Conservation (phyloP, 345 rosid species). For the Populus ilicifolia region DNA sequence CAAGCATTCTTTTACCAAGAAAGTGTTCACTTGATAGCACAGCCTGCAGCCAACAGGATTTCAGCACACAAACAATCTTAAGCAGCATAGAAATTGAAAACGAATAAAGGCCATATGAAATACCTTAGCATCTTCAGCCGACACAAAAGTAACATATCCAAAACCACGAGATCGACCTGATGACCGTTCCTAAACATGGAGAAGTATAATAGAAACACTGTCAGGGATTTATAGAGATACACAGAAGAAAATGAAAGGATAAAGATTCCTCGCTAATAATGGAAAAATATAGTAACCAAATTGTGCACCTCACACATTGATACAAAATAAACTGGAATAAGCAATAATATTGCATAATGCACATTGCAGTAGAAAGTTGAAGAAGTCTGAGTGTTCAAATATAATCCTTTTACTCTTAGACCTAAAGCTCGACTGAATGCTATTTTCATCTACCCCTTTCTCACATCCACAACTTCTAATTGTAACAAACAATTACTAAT, state of each 20-base stretch:
- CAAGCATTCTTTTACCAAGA: conserved; percentile 83
- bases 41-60: conserved; percentile 38
- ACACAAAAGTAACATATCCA: conserved; percentile 86
- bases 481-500: neutral
- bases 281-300: neutral
- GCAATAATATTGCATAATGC: neutral
- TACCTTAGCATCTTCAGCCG: conserved; percentile 82
- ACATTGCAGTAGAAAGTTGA: neutral
- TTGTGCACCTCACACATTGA: neutral
- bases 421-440: neutral
- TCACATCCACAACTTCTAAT: neutral
- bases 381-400: neutral
- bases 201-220: neutral
- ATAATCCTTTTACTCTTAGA: neutral
- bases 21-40: conserved; percentile 73
- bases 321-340: neutral
- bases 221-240: neutral
- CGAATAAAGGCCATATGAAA: neutral
- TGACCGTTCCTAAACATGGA: conserved; percentile 64
- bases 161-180: conserved; percentile 97
- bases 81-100: neutral
- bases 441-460: neutral
- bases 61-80: neutral
- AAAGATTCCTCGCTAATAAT: neutral
- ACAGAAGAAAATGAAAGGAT: neutral